Conservation (phyloP, 2,329 filamentous ascomycete genomes). For the Colletotrichum australisinense region DNA sequence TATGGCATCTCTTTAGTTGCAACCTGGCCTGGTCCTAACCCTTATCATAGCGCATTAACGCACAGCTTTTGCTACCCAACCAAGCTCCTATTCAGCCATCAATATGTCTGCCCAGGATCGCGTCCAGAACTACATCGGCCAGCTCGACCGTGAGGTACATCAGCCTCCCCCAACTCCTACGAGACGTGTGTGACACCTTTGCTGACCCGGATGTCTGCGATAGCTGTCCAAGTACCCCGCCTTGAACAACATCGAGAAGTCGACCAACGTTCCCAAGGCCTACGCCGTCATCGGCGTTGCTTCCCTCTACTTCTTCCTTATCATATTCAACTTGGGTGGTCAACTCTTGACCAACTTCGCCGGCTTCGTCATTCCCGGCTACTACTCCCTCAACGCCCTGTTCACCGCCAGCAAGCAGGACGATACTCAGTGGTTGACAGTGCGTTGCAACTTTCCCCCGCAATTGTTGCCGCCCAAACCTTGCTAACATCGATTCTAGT, state of each 20-base stretch:
- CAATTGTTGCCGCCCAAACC: slow-evolving; percentile 21
- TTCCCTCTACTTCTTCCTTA: slow-evolving; percentile 88
- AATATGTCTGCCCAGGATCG: slow-evolving; percentile 82
- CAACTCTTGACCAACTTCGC: slow-evolving; percentile 90
- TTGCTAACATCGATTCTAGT: slow-evolving; percentile 57
- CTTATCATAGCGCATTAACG: slow-evolving; percentile 33
- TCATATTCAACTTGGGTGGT: slow-evolving; percentile 92
- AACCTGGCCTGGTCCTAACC: slow-evolving; percentile 34
- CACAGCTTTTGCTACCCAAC: slow-evolving; percentile 35
- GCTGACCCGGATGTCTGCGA: slow-evolving; percentile 22
- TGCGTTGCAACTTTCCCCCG: slow-evolving; percentile 53
- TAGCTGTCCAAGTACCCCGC: slow-evolving; percentile 88
- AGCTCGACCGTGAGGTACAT: slow-evolving; percentile 84
- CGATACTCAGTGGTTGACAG: slow-evolving; percentile 84
- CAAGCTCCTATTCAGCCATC: slow-evolving; percentile 40
- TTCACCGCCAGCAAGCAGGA: slow-evolving; percentile 79
- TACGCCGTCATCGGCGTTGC: slow-evolving; percentile 82
- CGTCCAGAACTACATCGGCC: slow-evolving; percentile 79
- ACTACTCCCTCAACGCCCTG: slow-evolving; percentile 84
- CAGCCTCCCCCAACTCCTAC: background rate
- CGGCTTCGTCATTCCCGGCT: slow-evolving; percentile 84
- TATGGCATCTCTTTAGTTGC: slow-evolving; percentile 7
- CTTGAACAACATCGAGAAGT: slow-evolving; percentile 88
- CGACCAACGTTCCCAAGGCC: slow-evolving; percentile 85
- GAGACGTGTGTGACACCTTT: background rate